phyloP scores from a whole-genome alignment of 257 asterid species.

The Plectranthus barbatus region DNA sequence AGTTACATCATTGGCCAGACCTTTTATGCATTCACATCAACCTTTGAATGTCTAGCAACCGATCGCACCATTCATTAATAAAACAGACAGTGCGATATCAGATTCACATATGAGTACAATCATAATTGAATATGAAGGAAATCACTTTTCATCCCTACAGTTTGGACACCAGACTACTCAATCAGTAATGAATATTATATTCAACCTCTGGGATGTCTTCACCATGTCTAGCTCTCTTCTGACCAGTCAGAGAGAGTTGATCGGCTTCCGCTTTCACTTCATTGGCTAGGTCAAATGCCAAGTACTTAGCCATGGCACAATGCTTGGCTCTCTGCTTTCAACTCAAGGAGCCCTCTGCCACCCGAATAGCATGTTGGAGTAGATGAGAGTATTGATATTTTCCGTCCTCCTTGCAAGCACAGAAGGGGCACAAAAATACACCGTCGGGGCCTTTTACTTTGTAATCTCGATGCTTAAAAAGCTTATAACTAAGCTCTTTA shows the following conservation, averaged over 20 bases:
- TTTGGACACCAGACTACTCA: too few species aligned
- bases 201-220: background rate
- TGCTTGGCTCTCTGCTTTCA: constrained; percentile 8
- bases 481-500: background rate
- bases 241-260: background rate
- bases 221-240: background rate
- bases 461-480: background rate
- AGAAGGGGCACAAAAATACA: background rate
- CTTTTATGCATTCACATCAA: background rate
- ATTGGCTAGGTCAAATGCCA: background rate
- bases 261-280: background rate
- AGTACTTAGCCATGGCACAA: constrained; percentile 2
- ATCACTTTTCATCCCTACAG: too few species aligned
- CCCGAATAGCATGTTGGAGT: constrained; percentile 1
- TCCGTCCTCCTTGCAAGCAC: background rate
- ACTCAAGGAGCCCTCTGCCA: too few species aligned
- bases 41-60: background rate
- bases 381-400: background rate
- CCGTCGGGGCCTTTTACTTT: background rate
- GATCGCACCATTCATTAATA: background rate
- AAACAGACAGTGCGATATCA: background rate
- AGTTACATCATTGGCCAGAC: background rate
- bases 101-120: too few species aligned
- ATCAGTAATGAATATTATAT: too few species aligned
- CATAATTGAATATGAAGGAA: too few species aligned